Evolutionary conservation across 2,329 filamentous ascomycete species (phyloP), one percentile per base, ranked within the genome.

Genomic region (Cladophialophora carrionii): DNA sequence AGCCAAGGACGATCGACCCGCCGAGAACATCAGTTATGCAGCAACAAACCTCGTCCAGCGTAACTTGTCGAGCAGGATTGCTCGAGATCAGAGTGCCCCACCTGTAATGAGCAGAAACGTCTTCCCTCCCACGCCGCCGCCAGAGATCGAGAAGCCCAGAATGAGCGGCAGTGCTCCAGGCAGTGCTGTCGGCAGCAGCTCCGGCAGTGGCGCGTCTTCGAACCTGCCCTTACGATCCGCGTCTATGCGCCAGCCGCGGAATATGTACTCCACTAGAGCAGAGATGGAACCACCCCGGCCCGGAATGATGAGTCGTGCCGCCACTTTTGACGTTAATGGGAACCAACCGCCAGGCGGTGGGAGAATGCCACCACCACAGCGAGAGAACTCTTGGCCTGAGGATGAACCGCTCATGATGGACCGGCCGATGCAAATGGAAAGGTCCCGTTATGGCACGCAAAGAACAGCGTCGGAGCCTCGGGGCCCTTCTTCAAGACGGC

Each of bases 71-170:
- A 94, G 90, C 74, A 87, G 90, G 69, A 37, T 62, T 9, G 79
- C 80, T 70, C 86, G 90, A 73, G 91, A 96, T 73, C 91, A 95
- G 74, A 95, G 91, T 20, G 92, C 95, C 74, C 91, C 92, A 8
- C 91, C 91, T 0, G 68, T 67, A 20, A 81, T 87, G 69, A 87
- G 86, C 74, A 88, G 92, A 72, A 91, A 90, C 72, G 86, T 94
- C 68, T 97, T 98, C 80, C 95, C 95, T 20, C 95, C 95, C n/a
- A 98, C 95, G n/a, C 95, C 95, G 48, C 95, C 95, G 6, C 95
- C 95, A 5, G 95, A 99, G 81, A 86, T 86, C 68, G 92, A 97
- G 71, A 89, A 88, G 73, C 77, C 71, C 14, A 65, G 67, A 9
- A 43, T 57, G 9, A 52, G 57, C 20, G 57, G 57, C 46, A 32